These are phyloP conservation scores for Knoxia roxburghii DNA, from an alignment of 257 asterid species.

Conservation along the genomic window DNA sequence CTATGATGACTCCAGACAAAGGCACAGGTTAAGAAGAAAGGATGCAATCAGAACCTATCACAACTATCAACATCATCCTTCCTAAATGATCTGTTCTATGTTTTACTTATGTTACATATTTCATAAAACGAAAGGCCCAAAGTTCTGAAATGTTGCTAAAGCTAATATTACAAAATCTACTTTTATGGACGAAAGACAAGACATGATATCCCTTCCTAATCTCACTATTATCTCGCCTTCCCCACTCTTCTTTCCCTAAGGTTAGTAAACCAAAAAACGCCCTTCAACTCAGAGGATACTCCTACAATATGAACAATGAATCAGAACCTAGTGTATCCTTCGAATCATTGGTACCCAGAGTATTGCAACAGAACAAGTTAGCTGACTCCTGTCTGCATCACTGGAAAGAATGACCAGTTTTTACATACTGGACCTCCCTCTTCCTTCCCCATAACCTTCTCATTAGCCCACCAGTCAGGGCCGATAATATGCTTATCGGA, in stretches of 20 bases:
- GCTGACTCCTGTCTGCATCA: constrained; percentile 39
- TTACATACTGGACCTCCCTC: constrained; percentile 16
- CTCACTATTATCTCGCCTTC: constrained; percentile 9
- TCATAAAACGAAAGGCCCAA: neutral
- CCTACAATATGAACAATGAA: constrained; percentile 14
- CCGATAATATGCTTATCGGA: constrained; percentile 36
- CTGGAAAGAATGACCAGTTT: constrained; percentile 44
- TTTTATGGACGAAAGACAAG: neutral
- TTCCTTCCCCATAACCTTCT: constrained; percentile 32
- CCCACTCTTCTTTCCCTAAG: constrained; percentile 7
- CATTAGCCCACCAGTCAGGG: constrained; percentile 74
- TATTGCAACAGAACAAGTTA: constrained; percentile 15
- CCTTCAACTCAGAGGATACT: constrained; percentile 9
- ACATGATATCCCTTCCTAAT: constrained; percentile 11
- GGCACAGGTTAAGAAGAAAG: no score
- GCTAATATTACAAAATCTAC: constrained; percentile 8
- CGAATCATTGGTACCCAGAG: constrained; percentile 7
- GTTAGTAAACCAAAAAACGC: constrained; percentile 19
- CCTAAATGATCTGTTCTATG: constrained; percentile 6
- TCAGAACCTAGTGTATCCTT: neutral
- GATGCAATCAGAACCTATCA: no score
- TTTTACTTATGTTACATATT: constrained; percentile 17
- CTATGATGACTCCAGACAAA: no score
- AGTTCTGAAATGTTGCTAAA: neutral
- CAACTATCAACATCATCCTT: constrained; percentile 1